phyloP scores from a whole-genome alignment of 805 yeast species.

The Kregervanrija fluxuum region DNA sequence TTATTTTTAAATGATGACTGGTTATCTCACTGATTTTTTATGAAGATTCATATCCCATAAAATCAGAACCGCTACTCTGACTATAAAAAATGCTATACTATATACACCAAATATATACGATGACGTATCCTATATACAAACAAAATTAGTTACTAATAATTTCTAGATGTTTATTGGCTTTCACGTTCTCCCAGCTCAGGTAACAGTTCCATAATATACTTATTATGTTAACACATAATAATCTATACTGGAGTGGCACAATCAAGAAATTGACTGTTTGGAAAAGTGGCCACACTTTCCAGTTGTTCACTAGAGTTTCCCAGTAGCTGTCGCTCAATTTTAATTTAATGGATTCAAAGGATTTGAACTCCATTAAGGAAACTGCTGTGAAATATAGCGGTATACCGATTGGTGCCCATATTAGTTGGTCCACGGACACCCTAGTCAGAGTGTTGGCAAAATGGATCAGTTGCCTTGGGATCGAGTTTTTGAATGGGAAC shows the following conservation, averaged over 20 bases:
- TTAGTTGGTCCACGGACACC: conserved; percentile 63
- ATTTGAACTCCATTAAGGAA: conserved; percentile 56
- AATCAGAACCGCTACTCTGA: neutral
- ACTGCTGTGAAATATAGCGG: conserved; percentile 66
- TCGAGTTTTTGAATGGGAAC: conserved; percentile 25
- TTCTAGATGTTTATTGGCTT: conserved; percentile 8
- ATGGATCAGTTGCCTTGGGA: conserved; percentile 7
- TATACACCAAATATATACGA: neutral
- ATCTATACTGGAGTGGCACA: conserved; percentile 64
- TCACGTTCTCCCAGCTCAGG: conserved; percentile 50
- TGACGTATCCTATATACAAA: neutral
- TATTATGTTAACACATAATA: conserved; percentile 61
- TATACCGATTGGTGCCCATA: conserved; percentile 73
- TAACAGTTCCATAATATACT: conserved; percentile 83
- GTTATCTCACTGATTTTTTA: too few relatives aligned
- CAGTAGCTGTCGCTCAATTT: conserved; percentile 48
- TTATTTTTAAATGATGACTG: too few relatives aligned
- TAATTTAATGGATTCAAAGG: conserved; percentile 30
- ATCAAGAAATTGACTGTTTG: conserved; percentile 72
- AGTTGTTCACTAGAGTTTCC: conserved; percentile 66
- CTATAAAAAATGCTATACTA: too few relatives aligned
- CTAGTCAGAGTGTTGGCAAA: conserved; percentile 35
- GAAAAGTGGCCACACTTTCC: conserved; percentile 88
- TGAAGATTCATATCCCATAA: too few relatives aligned
- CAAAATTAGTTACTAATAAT: conserved; percentile 16